Evolutionary conservation across 768 basidiomycete species (phyloP), one percentile per base, ranked within the genome.

Genomic region (Lepiota venenata): DNA sequence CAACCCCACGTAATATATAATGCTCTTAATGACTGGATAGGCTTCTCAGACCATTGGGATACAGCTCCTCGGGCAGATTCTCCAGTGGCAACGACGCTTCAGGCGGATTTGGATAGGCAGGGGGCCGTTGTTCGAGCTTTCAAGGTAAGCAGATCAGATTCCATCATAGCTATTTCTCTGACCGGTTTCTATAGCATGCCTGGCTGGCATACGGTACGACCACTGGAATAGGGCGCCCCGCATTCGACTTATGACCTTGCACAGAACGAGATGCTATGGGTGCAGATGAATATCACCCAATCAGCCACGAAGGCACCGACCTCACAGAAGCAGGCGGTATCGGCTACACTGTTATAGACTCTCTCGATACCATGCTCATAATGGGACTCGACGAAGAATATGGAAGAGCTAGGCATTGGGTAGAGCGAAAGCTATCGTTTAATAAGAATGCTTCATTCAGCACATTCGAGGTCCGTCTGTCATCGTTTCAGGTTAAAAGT

Each of bases 221-320:
- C 7, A 16, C 32, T 4, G 25, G 2, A 51, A 56, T 18, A 10
- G 4, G 27, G 27, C 47, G 16, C 46, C 46, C 4, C 47, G 25
- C 41, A 29, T 15, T 29, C 38, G 3, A 21, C 21, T 18, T 10
- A 48, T 51, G 36, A n/a, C 4, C 12, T 36, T 42, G 27, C 32
- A 4, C 71, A 93, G 93, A 93, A 71, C 73, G 83, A 43, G 85
- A 97, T 66, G 94, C 94, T 1, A 93, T 92, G 83, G 94, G 94
- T 1, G 79, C 79, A 52, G 93, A 97, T 71, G 91, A 96, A 67
- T 97, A 93, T 63, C 92, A 96, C 63, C 94, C 95, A 0, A 77
- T 98, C 20, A 79, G 79, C 49, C 77, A 77, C 46, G 71, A 69
- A 22, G 95, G 95, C 3, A 79, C 82, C 8, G 93, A 98, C 66